Evolutionary conservation across 1,139 yeast species (phyloP).

Genomic region (Saccharomycopsis crataegensis): DNA sequence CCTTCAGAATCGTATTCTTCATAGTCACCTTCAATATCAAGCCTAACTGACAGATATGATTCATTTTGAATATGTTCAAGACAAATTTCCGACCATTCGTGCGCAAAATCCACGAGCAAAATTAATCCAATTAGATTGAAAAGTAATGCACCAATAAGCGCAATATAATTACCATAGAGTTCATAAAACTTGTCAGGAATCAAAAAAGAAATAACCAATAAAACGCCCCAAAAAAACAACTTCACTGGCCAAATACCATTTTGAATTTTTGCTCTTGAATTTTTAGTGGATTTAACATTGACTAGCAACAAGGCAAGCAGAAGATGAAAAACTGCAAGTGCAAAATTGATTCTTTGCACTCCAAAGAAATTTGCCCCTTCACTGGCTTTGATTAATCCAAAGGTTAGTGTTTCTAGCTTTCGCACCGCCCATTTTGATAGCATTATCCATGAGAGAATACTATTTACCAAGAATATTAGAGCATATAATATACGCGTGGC

Average conservation of each 20-base stretch:
- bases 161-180: conserved; percentile 85
- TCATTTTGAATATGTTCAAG: conserved; percentile 82
- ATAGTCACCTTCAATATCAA: conserved; percentile 23
- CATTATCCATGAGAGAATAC: conserved; percentile 84
- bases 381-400: conserved; percentile 69
- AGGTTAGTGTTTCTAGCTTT: conserved; percentile 65
- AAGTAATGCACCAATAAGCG: conserved; percentile 75
- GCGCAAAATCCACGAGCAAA: conserved; percentile 91
- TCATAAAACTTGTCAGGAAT: conserved; percentile 85
- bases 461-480: conserved; percentile 63
- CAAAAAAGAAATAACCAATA: conserved; percentile 58
- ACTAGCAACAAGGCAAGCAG: conserved; percentile 58
- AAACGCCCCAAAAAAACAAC: conserved; percentile 49
- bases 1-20: conserved; percentile 27
- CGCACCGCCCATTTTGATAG: conserved; percentile 74
- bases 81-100: conserved; percentile 98
- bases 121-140: conserved; percentile 88
- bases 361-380: conserved; percentile 91
- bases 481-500: conserved; percentile 84
- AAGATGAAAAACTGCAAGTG: conserved; percentile 75
- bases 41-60: conserved; percentile 34
- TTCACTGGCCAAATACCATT: conserved; percentile 90
- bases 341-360: conserved; percentile 84
- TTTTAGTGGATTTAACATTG: conserved; percentile 70
- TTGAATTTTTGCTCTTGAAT: conserved; percentile 78